These are phyloP conservation scores for Ogataea ganodermae DNA, from an alignment of 805 yeast species.

Conservation along the genomic window DNA sequence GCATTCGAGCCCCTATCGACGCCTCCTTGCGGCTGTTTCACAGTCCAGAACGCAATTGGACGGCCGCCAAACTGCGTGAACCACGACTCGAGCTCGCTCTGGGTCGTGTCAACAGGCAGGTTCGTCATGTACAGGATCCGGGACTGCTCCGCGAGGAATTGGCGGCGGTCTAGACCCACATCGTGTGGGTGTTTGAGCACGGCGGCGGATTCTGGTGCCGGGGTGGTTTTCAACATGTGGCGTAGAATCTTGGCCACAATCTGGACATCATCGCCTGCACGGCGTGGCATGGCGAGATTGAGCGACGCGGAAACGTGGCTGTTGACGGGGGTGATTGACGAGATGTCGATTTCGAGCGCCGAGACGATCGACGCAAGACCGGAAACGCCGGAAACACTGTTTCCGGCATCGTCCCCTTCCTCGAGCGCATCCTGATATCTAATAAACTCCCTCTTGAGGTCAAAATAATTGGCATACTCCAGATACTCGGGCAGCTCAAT, in stretches of 20 bases:
- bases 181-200: conserved; percentile 77
- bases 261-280: conserved; percentile 49
- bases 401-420: not conserved
- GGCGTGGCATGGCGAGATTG: conserved; percentile 37
- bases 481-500: conserved; percentile 72
- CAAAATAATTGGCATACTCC: conserved; percentile 76
- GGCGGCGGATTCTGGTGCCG: conserved; percentile 49
- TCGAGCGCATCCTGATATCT: conserved; percentile 62
- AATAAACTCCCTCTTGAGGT: conserved; percentile 68
- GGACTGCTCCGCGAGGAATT: conserved; percentile 70
- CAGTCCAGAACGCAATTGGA: conserved; percentile 88
- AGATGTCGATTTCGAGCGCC: conserved; percentile 24
- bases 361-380: conserved; percentile 8
- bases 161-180: conserved; percentile 66
- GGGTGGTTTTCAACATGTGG: conserved; percentile 42
- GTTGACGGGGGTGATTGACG: conserved; percentile 21
- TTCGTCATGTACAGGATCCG: conserved; percentile 79
- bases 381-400: conserved; percentile 22
- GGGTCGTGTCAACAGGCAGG: conserved; percentile 83
- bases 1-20: not conserved
- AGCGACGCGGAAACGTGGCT: conserved; percentile 13
- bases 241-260: conserved; percentile 47
- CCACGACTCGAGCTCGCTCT: conserved; percentile 88
- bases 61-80: conserved; percentile 83
- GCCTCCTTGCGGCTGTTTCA: conserved; percentile 28